A percentile compares a stretch with the other conserved stretches of the same genome.
These are phyloP conservation scores for Daldinia vernicosa DNA, from an alignment of 495 filamentous ascomycete genomes.

Conservation along the genomic window DNA sequence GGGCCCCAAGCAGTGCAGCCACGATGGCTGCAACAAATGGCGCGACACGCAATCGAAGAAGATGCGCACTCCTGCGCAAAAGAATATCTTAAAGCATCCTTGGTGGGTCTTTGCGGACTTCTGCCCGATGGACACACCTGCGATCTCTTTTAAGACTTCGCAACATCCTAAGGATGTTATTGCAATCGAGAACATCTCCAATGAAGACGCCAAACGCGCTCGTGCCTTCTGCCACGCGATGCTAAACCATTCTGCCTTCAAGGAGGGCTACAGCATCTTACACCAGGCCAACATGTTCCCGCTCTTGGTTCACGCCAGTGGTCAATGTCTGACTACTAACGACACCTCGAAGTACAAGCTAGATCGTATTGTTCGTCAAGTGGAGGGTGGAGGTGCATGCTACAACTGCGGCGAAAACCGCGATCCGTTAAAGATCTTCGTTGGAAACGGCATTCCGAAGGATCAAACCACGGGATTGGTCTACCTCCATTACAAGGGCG, in stretches of 20 bases:
- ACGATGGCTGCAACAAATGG: background rate
- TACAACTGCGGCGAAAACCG: background rate
- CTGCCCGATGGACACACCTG: background rate
- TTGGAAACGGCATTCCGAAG: background rate
- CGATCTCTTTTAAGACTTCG: background rate
- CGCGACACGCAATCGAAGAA: background rate
- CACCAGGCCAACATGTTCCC: background rate
- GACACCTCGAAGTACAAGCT: no score
- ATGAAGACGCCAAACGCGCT: fast-evolving
- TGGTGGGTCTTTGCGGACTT: slow-evolving; percentile 2
- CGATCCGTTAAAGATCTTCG: no score
- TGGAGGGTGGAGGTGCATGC: background rate
- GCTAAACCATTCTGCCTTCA: background rate
- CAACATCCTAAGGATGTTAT: background rate
- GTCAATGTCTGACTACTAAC: background rate
- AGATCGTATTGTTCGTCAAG: background rate
- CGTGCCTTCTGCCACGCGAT: background rate
- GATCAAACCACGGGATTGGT: background rate
- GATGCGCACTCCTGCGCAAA: background rate
- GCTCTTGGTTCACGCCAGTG: background rate
- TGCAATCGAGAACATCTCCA: background rate
- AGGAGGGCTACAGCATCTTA: background rate
- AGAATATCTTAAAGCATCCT: background rate
- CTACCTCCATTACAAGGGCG: background rate
- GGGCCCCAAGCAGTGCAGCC: background rate